These are phyloP conservation scores for Ceratocystis destructans DNA, from an alignment of 2,329 filamentous ascomycete species.

Conservation along the genomic window DNA sequence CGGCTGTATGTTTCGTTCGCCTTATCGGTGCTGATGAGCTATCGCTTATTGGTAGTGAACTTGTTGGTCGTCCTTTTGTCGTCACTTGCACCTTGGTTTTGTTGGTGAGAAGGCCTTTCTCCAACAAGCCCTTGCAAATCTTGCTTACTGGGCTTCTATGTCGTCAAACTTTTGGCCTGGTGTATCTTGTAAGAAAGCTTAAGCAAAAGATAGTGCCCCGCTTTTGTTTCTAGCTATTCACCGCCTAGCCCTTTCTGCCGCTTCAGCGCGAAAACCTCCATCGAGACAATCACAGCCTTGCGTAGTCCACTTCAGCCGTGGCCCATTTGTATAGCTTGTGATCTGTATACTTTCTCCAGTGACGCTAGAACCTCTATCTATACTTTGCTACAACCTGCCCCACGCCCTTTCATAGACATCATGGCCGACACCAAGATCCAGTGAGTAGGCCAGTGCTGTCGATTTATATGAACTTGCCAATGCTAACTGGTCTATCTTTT, in stretches of 20 bases:
- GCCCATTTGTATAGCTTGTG: neutral
- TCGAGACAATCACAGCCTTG: slow-evolving; percentile 17
- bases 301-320: slow-evolving; percentile 14
- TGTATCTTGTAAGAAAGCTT: neutral
- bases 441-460: slow-evolving; percentile 30
- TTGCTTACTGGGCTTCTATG: neutral
- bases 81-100: neutral
- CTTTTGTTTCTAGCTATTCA: slow-evolving; percentile 8
- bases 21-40: neutral
- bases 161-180: neutral
- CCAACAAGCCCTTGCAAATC: slow-evolving; percentile 4
- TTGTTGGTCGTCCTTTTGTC: neutral
- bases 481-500: neutral
- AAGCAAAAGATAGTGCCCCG: neutral
- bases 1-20: neutral
- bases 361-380: neutral
- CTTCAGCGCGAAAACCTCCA: slow-evolving; percentile 16
- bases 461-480: neutral
- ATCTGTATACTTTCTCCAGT: neutral
- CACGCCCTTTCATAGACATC: slow-evolving; percentile 20
- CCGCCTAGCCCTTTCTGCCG: slow-evolving; percentile 17
- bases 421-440: slow-evolving; percentile 62
- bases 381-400: neutral
- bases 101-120: slow-evolving; percentile 4
- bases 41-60: neutral